Evolutionary conservation across 2,329 filamentous ascomycete species (phyloP), one percentile per base, ranked within the genome.

Genomic region (Colletotrichum caudatum): DNA sequence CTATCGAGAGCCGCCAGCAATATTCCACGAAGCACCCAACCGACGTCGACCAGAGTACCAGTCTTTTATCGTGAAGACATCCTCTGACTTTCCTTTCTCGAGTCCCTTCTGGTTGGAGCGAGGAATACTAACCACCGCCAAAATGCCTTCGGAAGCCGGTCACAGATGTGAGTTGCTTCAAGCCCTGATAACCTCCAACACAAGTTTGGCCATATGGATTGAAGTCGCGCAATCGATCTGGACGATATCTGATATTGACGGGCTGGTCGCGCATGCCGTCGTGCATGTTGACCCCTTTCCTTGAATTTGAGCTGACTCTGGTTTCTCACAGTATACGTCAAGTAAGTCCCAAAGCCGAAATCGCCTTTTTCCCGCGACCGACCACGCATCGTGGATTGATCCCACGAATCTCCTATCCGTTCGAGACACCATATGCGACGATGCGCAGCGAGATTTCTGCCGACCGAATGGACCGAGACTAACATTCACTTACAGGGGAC

Each of bases 141-240:
- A 90, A 85, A 96, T 96, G 93, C 90, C 92, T 92, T 92, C 93
- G 83, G 92, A 94, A 90, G 88, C 92, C 83, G 93, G 93, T 87
- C 92, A 95, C 91, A 91, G 93, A 92, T 88, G 93, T 95, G 87
- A 93, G 93, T 93, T 77, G 75, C 73, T 74, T 74, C 29, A 4
- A 29, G 56, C 69, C 60, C 35, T 64, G 63, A 63, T 64, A 44
- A 14, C 53, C 23, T 26, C 37, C 18, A 37, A 63, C 29, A 23
- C n/a, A 18, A 35, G 16, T 68, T 59, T 58, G 48, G 62, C 62
- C 29, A 26, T 69, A 37, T 53, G 29, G 64, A 68, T 41, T 35
- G n/a, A 7, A 48, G 33, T 44, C 37, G 51, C 58, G 64, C 35
- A 23, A 23, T 57, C 35, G 48, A 20, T 46, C 33, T 50, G 14